Percentiles rank a stretch among this genome's conserved stretches.
These are phyloP conservation scores for Tulasnella sp. DNA, from an alignment of 768 basidiomycete genomes.

Conservation along the genomic window DNA sequence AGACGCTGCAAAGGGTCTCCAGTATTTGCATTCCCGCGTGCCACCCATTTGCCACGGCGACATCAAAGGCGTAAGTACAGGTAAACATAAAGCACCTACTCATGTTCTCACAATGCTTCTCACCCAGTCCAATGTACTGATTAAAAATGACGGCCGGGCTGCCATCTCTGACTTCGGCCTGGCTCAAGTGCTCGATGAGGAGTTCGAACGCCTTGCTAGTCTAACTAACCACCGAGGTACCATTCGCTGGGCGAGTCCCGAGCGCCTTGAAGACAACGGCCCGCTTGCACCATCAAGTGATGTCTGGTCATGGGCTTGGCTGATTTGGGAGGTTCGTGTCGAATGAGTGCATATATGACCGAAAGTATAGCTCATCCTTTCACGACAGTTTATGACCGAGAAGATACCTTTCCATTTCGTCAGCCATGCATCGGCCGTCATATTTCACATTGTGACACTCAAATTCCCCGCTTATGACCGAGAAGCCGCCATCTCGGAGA, in stretches of 20 bases:
- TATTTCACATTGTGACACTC: not conserved
- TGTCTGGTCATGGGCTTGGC: conserved; percentile 5
- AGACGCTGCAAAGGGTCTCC: not conserved
- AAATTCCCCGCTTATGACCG: not conserved
- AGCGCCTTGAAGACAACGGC: not conserved
- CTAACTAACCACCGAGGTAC: not conserved
- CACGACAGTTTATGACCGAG: not conserved
- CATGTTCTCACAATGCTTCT: not conserved
- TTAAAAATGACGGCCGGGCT: not conserved
- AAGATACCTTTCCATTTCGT: not conserved
- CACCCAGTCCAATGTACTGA: not conserved
- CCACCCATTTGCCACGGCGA: conserved; percentile 24
- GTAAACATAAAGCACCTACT: not conserved
- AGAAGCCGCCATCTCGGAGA: not conserved
- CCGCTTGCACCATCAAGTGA: not conserved
- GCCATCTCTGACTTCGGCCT: not conserved
- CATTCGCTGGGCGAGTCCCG: not conserved
- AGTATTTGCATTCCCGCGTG: not conserved
- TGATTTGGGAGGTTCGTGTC: not conserved
- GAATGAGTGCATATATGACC: not conserved
- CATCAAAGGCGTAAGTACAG: conserved; percentile 6
- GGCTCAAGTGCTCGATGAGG: not conserved
- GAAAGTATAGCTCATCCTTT: not conserved
- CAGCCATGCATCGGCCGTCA: not conserved
- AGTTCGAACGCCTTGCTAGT: not conserved